Conservation (phyloP, 1,284 basidiomycete species). For the Termitomyces sp. region DNA sequence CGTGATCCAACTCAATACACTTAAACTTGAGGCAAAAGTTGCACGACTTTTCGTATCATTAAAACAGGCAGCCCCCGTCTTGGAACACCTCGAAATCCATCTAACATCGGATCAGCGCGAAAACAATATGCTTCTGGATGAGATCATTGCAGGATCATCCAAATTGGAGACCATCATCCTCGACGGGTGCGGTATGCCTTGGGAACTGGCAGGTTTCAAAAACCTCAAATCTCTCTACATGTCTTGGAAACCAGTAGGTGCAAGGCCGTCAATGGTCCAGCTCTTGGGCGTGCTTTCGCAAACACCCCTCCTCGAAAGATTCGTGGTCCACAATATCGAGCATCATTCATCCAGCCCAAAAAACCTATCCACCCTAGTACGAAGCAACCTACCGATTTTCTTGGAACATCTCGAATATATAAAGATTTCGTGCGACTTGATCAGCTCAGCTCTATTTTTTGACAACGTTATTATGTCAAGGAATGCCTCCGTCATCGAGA, state of each 20-base stretch:
- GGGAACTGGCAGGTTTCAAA: not conserved
- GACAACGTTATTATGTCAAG: not conserved
- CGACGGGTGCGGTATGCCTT: not conserved
- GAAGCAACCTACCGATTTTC: not conserved
- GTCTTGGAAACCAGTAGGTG: not conserved
- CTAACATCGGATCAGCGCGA: not conserved
- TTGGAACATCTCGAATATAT: not conserved
- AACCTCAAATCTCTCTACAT: not conserved
- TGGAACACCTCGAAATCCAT: constrained; percentile 39
- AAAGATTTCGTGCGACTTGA: not conserved
- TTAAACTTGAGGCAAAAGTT: not conserved
- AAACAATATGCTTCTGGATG: not conserved
- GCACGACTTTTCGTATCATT: not conserved
- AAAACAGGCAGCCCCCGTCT: not conserved
- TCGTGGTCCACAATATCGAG: not conserved
- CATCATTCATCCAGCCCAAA: not conserved
- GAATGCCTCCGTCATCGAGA: not conserved
- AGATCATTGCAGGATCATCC: not conserved
- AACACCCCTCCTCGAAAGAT: not conserved
- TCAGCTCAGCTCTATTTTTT: not conserved
- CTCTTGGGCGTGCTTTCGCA: not conserved
- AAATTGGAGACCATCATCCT: not conserved
- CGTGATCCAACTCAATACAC: too few relatives aligned
- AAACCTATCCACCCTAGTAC: not conserved
- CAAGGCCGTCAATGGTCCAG: not conserved